Base-by-base conservation (phyloP, 2,329 filamentous ascomycete species). In the Colletotrichum sp. region DNA sequence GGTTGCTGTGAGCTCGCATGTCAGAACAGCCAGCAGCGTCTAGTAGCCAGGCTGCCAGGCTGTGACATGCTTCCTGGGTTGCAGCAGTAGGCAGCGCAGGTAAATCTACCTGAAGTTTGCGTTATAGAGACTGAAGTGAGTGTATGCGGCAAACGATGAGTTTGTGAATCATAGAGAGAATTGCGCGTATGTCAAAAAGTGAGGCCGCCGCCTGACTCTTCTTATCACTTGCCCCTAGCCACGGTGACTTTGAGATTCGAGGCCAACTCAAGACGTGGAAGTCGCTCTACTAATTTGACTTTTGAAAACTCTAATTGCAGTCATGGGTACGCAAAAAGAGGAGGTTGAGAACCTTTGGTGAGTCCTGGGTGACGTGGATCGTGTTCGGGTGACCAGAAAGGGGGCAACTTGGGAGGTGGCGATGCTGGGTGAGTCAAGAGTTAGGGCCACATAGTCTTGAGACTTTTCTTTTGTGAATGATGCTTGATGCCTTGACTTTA, bases 101-200 rank as follows among this genome's bases (percentile, higher is more conserved):
- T n/a, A 3, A 2, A 0, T 39, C 16, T 0, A 19, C 15, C 36
- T 5, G 2, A 19, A 19, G 8, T 9, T 4, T 48, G 3, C 9
- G 39, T 7, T n/a, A n/a, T 48, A 48, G 19, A 22, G 19, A 2
- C 6, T 48, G 39, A 7, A 48, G 1, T 7, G 39, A n/a, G 19
- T 12, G 2, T 48, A 22, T 22, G 19, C 39, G 39, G 19, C 19
- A 48, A 22, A 48, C 0, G 9, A 48, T 4, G 39, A 48, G 19
- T 48, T 12, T 1, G 19, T 22, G 39, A 48, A 48, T 48, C 39
- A 48, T 48, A 0, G 39, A 48, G 39, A 48, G 44, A 48, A 19
- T 48, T 12, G 9, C 9, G 44, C 44, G 6, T 22, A 12, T 48
- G 6, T 48, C 39, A 3, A 6, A 3, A n/a, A 48, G 39, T 48